Base-by-base conservation (phyloP, 2,329 filamentous ascomycete genomes). In the Hirsutella rhossiliensis region DNA sequence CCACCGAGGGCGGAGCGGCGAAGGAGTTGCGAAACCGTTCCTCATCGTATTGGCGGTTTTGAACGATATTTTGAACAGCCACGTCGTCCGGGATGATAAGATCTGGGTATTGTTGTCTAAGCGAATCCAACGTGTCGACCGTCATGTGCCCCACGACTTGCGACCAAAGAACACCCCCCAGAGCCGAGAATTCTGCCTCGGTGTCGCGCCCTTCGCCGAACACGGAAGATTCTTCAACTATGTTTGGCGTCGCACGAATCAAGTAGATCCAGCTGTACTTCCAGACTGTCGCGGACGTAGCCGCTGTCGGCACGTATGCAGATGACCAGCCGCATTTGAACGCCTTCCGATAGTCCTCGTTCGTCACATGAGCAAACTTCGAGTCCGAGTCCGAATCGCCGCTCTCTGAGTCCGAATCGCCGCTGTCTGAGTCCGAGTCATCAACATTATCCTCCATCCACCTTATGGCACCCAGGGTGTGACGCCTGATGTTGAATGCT, bases 211-310 rank as follows among this genome's bases (percentile, higher is more conserved):
- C 6, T 12, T 31, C 7, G 27, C 29, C 17, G 7, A 31, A 31
- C 29, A 31, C 29, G 29, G 29, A 11, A 12, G 11, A 12, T 31
- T 31, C 29, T 31, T 31, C 29, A 11, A 31, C 29, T 31, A 41
- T 41, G 28, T 41, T 41, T 17, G 20, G 40, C 40, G 40, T 41
- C 12, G 40, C 40, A 17, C 40, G 40, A 17, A 41, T 41, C 40
- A 30, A 28, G 28, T 32, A 41, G 8, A 41, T 29, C 40, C 40
- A 41, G 17, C 8, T 11, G 11, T 28, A 28, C 28, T 23, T 4
- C 20, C 13, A 13, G 15, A 17, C 27, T 15, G 27, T 27, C 40
- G 23, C 13, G 5, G 29, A 31, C 29, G 29, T 12, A 11, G 29
- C 29, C 13, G 29, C 29, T 31, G 29, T 31, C 29, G 29, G 11